Base-by-base conservation (phyloP, 106 monocot genomes). In the Acorus gramineus region DNA sequence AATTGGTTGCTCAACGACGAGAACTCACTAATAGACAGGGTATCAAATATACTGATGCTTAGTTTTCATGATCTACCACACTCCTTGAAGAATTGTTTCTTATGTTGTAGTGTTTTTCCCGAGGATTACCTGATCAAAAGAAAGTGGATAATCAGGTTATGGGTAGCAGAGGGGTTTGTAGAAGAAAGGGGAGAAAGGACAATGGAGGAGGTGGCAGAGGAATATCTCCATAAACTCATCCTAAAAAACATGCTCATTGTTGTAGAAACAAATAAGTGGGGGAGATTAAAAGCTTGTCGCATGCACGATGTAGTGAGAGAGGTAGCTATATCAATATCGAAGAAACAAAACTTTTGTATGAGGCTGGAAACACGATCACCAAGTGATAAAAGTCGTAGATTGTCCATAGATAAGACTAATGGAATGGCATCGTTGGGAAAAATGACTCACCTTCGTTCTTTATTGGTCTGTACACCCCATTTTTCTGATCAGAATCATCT, bases 81-180 rank as follows among this genome's bases (percentile, higher is more conserved):
- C 28, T 28, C 0, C 1, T 28, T 28, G 28, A 28, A 28, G 28
- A 28, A 28, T 14, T 81, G 77, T 56, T 69, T 81, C 9, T 8
- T 81, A 3, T 73, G 77, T 60, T 77, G 61, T 51, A 61, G 73
- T 48, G 45, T 77, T n/a, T 77, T 77, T 6, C 81, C 81, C 2
- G 59, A 77, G 58, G 73, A 64, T 47, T 57, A 64, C 50, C 48
- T 2, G 1, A 69, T 81, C 11, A 46, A 12, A 4, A 49, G 69
- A 9, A 66, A 61, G 5, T 11, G 48, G 55, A 8, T 81, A 8
- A 73, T 69, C 42, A 54, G 73, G 43, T 9, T 76, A n/a, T 76
- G 75, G 72, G 47, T 76, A 0, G 72, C 81, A 0, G 76, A 81
- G 60, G 81, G 81, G 5, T 68, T 76, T 13, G 52, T 81, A 3